Evolutionary conservation across 345 rosid genomes (phyloP).

Genomic region (Gossypium anomalum): DNA sequence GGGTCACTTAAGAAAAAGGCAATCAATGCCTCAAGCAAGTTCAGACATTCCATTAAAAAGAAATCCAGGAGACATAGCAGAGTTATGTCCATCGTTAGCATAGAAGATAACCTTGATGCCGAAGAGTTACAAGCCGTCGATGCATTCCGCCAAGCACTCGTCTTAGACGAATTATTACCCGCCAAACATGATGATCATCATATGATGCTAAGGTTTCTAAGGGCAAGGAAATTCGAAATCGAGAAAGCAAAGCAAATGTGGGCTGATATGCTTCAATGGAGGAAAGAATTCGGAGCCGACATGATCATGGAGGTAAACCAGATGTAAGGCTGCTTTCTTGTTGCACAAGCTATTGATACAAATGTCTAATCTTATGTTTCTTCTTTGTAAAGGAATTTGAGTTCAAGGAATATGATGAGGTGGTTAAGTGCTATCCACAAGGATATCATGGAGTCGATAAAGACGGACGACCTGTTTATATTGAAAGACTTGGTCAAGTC

Average conservation of each 20-base stretch:
- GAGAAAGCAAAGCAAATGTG: constrained; percentile 96
- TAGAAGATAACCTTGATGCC: constrained; percentile 58
- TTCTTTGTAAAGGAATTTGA: constrained; percentile 54
- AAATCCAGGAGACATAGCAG: constrained; percentile 62
- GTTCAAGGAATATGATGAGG: constrained; percentile 69
- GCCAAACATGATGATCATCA: constrained; percentile 72
- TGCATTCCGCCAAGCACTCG: constrained; percentile 81
- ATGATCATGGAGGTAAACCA: constrained; percentile 58
- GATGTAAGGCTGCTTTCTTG: no score
- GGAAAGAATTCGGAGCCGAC: constrained; percentile 72
- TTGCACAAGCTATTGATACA: not conserved
- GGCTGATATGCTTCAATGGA: constrained; percentile 85
- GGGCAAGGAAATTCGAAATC: constrained; percentile 81
- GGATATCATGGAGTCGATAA: constrained; percentile 89
- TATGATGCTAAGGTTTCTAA: constrained; percentile 80
- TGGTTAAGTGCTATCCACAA: constrained; percentile 78
- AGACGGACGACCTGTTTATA: constrained; percentile 81
- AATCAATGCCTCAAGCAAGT: constrained; percentile 69
- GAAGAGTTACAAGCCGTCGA: constrained; percentile 83
- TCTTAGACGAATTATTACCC: constrained; percentile 75
- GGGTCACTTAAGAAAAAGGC: constrained; percentile 72
- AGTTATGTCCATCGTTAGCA: constrained; percentile 46
- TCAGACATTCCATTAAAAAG: constrained; percentile 61
- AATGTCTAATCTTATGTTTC: not conserved
- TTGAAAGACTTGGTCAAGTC: constrained; percentile 77